Conservation (phyloP, 1,284 basidiomycete species). For the Cryptococcus wingfieldii region DNA sequence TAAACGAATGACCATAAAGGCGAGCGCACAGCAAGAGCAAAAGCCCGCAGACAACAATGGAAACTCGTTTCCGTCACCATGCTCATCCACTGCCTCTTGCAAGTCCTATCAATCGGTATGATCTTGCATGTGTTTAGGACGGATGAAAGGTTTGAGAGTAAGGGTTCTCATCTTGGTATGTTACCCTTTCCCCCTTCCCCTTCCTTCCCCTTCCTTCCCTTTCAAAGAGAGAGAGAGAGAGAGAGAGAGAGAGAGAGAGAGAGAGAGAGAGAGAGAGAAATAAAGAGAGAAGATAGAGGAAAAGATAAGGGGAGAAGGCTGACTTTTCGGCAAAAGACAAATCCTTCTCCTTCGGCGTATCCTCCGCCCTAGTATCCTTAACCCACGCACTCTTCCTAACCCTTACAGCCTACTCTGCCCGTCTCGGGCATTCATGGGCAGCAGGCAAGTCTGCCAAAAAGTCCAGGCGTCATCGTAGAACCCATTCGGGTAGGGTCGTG, state of each 20-base stretch:
- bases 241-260: too few species aligned
- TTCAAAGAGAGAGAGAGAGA: too few species aligned
- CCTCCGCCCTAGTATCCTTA: constrained; percentile 38
- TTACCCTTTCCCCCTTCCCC: neutral
- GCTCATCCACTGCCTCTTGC: constrained; percentile 43
- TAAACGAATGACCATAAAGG: constrained; percentile 14
- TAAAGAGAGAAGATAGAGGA: too few species aligned
- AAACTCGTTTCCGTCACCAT: constrained; percentile 48
- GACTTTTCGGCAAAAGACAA: constrained; percentile 25
- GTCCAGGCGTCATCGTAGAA: constrained; percentile 41
- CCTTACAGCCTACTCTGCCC: constrained; percentile 45
- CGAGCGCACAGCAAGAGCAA: constrained; percentile 41
- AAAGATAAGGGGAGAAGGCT: too few species aligned
- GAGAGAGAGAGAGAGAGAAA: too few species aligned
- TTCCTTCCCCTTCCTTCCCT: neutral
- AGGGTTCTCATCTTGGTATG: constrained; percentile 39
- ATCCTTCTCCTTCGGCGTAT: constrained; percentile 42
- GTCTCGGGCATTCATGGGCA: constrained; percentile 47
- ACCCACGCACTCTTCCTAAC: constrained; percentile 38
- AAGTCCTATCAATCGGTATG: constrained; percentile 38
- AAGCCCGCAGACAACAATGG: constrained; percentile 46
- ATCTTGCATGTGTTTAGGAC: constrained; percentile 44
- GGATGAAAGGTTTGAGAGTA: constrained; percentile 40
- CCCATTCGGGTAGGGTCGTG: constrained; percentile 43
- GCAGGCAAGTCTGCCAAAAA: constrained; percentile 42